Percentiles rank a stretch among this genome's conserved stretches.
Conservation (phyloP, 768 basidiomycete species). For the Trametes cingulata region DNA sequence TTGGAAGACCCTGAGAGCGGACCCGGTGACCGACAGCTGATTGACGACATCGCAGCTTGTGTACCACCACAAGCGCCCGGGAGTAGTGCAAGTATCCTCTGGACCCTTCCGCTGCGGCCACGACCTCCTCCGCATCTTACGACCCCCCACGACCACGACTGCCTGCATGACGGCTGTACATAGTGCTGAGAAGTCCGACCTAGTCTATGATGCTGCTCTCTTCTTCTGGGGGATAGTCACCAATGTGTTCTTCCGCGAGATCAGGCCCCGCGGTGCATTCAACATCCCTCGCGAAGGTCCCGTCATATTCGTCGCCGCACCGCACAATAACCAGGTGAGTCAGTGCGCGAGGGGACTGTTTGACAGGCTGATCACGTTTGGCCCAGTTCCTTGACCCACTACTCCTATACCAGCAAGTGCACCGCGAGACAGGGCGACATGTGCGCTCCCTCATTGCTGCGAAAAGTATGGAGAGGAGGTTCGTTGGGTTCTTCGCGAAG, state of each 20-base stretch:
- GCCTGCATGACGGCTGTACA: constrained; percentile 6
- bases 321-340: constrained; percentile 32
- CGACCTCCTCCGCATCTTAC: background rate
- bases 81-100: background rate
- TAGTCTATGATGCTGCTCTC: constrained; percentile 72
- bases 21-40: constrained; percentile 13
- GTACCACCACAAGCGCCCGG: background rate
- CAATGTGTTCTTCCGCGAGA: constrained; percentile 95
- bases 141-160: constrained; percentile 1
- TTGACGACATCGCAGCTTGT: constrained; percentile 7
- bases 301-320: constrained; percentile 51
- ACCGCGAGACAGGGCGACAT: constrained; percentile 77
- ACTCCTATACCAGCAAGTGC: constrained; percentile 72
- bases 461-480: constrained; percentile 78
- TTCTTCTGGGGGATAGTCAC: constrained; percentile 84
- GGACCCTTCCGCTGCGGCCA: constrained; percentile 5
- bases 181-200: constrained; percentile 19
- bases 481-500: constrained; percentile 76
- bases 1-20: background rate
- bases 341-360: constrained; percentile 16
- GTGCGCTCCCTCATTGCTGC: constrained; percentile 90
- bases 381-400: constrained; percentile 90
- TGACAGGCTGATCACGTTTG: background rate
- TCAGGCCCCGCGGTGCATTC: constrained; percentile 91
- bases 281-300: constrained; percentile 91